Evolutionary conservation across 2,329 filamentous ascomycete species (phyloP).

Genomic region (Penicillium sp.): DNA sequence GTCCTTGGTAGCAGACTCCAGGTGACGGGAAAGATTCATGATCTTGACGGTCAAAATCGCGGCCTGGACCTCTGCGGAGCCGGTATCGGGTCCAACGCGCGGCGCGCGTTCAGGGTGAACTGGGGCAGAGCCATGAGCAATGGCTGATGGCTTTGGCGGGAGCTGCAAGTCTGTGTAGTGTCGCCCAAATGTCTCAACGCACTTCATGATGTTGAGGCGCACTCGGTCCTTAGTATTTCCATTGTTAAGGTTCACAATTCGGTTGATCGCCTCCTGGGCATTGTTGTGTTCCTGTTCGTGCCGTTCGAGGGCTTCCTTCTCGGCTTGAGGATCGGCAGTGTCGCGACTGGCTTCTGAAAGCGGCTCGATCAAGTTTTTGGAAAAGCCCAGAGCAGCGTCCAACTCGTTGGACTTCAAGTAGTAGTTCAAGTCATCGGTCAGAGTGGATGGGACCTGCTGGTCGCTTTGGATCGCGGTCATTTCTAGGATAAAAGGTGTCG

Average conservation of each 20-base stretch:
- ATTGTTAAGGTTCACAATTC: constrained; percentile 78
- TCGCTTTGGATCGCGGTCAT: constrained; percentile 26
- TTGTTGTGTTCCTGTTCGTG: constrained; percentile 64
- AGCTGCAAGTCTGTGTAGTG: constrained; percentile 80
- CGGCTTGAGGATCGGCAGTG: constrained; percentile 41
- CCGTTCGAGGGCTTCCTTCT: constrained; percentile 38
- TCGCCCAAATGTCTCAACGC: constrained; percentile 83
- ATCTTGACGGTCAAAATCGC: constrained; percentile 96
- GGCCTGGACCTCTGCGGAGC: constrained; percentile 95
- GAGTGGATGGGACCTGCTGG: constrained; percentile 13
- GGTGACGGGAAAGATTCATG: constrained; percentile 70
- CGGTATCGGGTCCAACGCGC: constrained; percentile 87
- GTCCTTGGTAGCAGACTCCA: constrained; percentile 76
- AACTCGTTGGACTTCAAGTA: constrained; percentile 71
- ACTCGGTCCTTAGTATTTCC: constrained; percentile 76
- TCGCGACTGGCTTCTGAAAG: constrained; percentile 32
- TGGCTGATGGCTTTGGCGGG: constrained; percentile 57
- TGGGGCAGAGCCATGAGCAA: constrained; percentile 44
- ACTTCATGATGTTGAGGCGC: constrained; percentile 80
- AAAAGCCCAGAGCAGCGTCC: constrained; percentile 65
- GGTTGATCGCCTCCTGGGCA: constrained; percentile 73
- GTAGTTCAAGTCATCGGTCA: constrained; percentile 63
- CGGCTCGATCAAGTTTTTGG: constrained; percentile 61
- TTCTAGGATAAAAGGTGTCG: constrained; percentile 73
- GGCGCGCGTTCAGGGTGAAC: constrained; percentile 51